Evolutionary conservation across 345 rosid species (phyloP), one percentile per base, ranked within the genome.

Genomic region (Psidium guajava): DNA sequence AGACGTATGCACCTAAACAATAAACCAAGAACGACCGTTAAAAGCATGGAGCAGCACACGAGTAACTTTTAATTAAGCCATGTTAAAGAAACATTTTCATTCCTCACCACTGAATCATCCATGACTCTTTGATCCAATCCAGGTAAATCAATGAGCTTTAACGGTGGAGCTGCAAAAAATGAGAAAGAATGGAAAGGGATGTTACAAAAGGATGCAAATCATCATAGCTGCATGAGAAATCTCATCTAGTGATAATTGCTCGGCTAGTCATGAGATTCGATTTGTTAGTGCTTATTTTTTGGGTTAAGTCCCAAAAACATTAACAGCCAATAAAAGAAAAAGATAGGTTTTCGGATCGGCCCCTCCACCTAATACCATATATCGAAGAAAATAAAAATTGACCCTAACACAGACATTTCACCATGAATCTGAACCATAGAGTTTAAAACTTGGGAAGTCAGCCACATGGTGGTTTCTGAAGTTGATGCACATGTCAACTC

Each of bases 121-220:
- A 94, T 92, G 87, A 92, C 92, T 85, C 98, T 88, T 89, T 97
- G 98, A 88, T 96, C 99, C 90, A 97, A 85, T 88, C 99, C 99
- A 85, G 99, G 99, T 87, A 97, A 92, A 91, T 97, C 99, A 82
- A 93, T 90, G 86, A 97, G 89, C 89, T 96, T 97, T 86, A 97
- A 83, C 8, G 99, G 95, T 24, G 99, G 99, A 83, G 99, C 99
- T 97, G 98, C 54, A 82, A 44, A 84, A 42, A 44, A 49, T 25
- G 69, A 44, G 61, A 44, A 28, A 54, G 51, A 86, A 73, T 6
- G 47, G 54, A 40, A 74, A 82, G 21, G 27, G 28, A 16, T 52
- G 11, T 53, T 36, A 54, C 28, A 51, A 28, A 50, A 18, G 22
- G 53, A 73, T 51, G 55, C 21, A 47, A 75, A 85, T 75, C 47